Evolutionary conservation across 805 yeast genomes (phyloP).

Genomic region (Starmerella davenportii): DNA sequence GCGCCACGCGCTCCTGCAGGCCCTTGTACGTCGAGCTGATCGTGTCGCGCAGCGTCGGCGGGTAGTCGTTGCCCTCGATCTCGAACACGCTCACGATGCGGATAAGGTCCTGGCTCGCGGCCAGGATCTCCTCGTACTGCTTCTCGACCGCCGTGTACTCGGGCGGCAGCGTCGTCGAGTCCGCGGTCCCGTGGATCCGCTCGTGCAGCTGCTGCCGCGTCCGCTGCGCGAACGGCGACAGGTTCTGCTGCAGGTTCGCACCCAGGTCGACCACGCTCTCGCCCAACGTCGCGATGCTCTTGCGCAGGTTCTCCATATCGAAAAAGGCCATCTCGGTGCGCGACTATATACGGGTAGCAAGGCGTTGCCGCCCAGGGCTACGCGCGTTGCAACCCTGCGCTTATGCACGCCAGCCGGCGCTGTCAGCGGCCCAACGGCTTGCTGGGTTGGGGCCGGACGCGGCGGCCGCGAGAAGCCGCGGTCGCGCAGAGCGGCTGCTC

Average conservation of each 20-base stretch:
- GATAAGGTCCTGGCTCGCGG: conserved; percentile 41
- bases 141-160: conserved; percentile 62
- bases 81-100: conserved; percentile 44
- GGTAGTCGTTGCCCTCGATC: conserved; percentile 68
- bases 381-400: no score
- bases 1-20: conserved; percentile 44
- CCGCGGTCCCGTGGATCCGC: conserved; percentile 59
- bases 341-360: no score
- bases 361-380: no score
- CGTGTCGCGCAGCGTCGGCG: conserved; percentile 58
- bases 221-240: conserved; percentile 64
- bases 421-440: no score
- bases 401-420: no score
- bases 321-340: background rate
- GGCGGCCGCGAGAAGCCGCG: no score
- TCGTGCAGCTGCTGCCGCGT: conserved; percentile 68
- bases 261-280: conserved; percentile 24
- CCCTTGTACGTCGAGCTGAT: conserved; percentile 52
- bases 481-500: no score
- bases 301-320: conserved; percentile 21
- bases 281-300: conserved; percentile 23
- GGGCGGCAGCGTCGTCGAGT: conserved; percentile 67
- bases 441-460: no score
- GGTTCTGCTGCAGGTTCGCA: conserved; percentile 20
- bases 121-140: conserved; percentile 53